A percentile compares a stretch with the other conserved stretches of the same genome.
These are phyloP conservation scores for Trichoderma gamsii DNA, from an alignment of 495 filamentous ascomycete species.

Conservation along the genomic window DNA sequence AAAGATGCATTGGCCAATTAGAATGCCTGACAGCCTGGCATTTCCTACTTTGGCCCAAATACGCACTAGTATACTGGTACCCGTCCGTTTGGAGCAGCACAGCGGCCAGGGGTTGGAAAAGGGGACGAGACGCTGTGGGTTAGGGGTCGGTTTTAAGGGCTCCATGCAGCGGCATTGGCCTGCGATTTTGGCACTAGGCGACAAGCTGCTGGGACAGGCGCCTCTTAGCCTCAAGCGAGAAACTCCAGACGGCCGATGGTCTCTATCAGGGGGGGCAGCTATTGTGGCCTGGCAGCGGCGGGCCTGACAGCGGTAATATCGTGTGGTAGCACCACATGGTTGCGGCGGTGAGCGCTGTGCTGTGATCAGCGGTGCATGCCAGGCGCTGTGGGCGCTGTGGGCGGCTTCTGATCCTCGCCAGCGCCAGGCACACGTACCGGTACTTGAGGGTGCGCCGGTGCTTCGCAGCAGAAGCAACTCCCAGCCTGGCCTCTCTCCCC, in stretches of 20 bases:
- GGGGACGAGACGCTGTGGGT: slow-evolving; percentile 11
- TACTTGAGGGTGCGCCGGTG: neutral
- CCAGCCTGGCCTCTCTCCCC: neutral
- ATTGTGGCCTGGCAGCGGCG: neutral
- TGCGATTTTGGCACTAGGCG: neutral
- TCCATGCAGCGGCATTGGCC: slow-evolving; percentile 5
- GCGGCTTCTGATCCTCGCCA: neutral
- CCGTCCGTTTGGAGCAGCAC: neutral
- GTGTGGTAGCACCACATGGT: neutral
- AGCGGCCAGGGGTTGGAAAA: neutral
- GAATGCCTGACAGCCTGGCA: neutral
- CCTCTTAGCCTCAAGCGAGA: neutral
- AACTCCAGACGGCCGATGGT: neutral
- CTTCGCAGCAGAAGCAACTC: neutral
- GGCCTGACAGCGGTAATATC: slow-evolving; percentile 6
- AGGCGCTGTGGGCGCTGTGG: slow-evolving; percentile 3
- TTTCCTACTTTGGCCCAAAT: neutral
- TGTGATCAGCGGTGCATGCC: slow-evolving; percentile 4
- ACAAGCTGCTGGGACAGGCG: neutral
- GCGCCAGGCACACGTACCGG: slow-evolving; percentile 1
- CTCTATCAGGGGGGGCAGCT: neutral
- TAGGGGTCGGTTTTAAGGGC: slow-evolving; percentile 14
- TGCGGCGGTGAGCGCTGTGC: slow-evolving; percentile 9
- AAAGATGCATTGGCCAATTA: neutral
- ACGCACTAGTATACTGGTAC: neutral